Conservation (phyloP, 2,329 filamentous ascomycete genomes). For the Fusarium pseudocircinatum region DNA sequence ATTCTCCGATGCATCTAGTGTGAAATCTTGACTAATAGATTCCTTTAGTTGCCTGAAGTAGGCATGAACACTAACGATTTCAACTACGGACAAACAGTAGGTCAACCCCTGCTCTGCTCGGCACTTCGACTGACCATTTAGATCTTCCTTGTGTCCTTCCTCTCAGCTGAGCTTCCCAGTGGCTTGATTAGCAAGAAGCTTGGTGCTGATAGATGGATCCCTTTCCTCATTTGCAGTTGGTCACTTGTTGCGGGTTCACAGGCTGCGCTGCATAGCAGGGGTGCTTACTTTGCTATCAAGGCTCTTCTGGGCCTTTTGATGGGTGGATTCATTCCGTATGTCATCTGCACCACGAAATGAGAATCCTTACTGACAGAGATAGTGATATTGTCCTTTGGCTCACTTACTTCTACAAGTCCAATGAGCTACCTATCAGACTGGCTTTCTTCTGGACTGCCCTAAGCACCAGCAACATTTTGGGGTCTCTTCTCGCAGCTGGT, state of each 20-base stretch:
- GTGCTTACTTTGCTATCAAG: conserved; percentile 54
- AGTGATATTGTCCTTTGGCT: conserved; percentile 69
- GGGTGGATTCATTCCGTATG: conserved; percentile 61
- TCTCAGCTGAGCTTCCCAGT: conserved; percentile 59
- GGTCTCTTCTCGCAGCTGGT: conserved; percentile 58
- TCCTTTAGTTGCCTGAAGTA: conserved; percentile 47
- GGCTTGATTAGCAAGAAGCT: conserved; percentile 61
- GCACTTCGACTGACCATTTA: conserved; percentile 23
- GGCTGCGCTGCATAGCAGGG: conserved; percentile 48
- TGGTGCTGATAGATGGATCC: conserved; percentile 59
- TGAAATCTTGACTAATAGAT: neutral
- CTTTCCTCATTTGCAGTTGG: conserved; percentile 53
- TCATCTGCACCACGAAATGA: accelerated
- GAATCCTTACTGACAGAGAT: neutral
- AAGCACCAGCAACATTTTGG: conserved; percentile 63
- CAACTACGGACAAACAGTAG: conserved; percentile 54
- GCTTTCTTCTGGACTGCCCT: conserved; percentile 77
- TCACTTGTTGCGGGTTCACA: conserved; percentile 53
- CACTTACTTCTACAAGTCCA: conserved; percentile 79
- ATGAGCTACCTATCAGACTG: conserved; percentile 73
- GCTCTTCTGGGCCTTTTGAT: conserved; percentile 57
- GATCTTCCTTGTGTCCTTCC: conserved; percentile 56
- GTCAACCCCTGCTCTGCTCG: neutral
- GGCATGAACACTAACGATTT: conserved; percentile 57
- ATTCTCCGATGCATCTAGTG: accelerated